Evolutionary conservation across 306 rosid genomes (phyloP).

Genomic region (Phaseolus lunatus): DNA sequence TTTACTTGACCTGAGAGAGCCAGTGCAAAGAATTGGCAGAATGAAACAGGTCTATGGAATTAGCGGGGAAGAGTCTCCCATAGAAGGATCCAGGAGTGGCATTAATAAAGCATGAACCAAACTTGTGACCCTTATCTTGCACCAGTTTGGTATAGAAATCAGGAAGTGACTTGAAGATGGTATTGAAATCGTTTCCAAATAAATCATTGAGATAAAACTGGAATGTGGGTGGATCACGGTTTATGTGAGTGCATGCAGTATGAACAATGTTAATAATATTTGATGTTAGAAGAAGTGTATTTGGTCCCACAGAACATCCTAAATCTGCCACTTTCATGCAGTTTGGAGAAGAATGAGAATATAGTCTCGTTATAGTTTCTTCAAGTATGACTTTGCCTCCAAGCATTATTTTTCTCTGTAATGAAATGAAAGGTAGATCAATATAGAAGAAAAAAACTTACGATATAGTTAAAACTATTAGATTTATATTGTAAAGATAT

Average conservation of each 20-base stretch:
- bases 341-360: not conserved
- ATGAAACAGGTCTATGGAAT: slow-evolving; percentile 52
- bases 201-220: slow-evolving; percentile 44
- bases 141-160: slow-evolving; percentile 32
- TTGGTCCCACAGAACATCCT: slow-evolving; percentile 57
- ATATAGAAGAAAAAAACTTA: too few relatives aligned
- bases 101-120: slow-evolving; percentile 48
- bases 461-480: too few relatives aligned
- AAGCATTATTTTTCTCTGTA: too few relatives aligned
- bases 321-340: slow-evolving; percentile 53
- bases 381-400: too few relatives aligned
- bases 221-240: slow-evolving; percentile 9
- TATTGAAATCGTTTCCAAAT: slow-evolving; percentile 44
- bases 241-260: not conserved
- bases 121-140: not conserved
- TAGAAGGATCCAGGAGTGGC: slow-evolving; percentile 62
- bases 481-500: too few relatives aligned
- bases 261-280: slow-evolving; percentile 12
- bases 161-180: slow-evolving; percentile 51
- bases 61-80: slow-evolving; percentile 59
- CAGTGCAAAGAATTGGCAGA: slow-evolving; percentile 54
- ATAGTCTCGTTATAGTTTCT: not conserved
- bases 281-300: slow-evolving; percentile 28
- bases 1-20: slow-evolving; percentile 46
- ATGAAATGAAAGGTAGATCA: too few relatives aligned